Evolutionary conservation across 805 yeast species (phyloP), one percentile per base, ranked within the genome.

Genomic region (Hanseniaspora lachancei): DNA sequence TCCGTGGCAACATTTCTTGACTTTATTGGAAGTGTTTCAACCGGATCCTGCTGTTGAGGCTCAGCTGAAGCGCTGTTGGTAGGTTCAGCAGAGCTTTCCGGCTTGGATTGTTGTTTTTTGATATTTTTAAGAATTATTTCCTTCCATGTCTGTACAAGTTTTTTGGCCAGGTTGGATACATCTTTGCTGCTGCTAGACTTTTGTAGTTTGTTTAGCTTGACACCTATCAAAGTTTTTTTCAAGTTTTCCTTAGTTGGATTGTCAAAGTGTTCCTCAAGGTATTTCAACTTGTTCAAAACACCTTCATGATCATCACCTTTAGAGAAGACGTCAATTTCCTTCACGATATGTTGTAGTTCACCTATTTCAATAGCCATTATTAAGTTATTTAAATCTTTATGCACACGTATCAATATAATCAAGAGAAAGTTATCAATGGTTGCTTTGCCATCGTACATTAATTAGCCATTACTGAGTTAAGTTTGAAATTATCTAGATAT

Each of bases 181-280:
- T 89, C 95, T 23, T 77, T 59, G 68, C 85, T 86, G 13, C 23
- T 29, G 34, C 70, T 64, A 48, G 81, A 80, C 9, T 86, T 71
- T 60, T 95, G 80, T 63, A 85, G 80, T 69, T 87, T 89, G 72
- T 93, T 93, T 43, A 93, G 97, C 9, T 89, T 91, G 18, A 93
- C 91, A 60, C 98, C 98, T n/a, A 93, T 91, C 68, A 88, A 89
- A 9, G 98, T 93, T 64, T 91, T 80, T 63, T 97, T 78, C 52
- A 91, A 74, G 38, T 91, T 73, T 66, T 81, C 79, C 65, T 91
- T 97, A 1, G 95, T 82, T 10, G 97, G 96, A 61, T 74, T 73
- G 53, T 88, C 86, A 38, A 68, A 62, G 13, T 86, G 86, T 57
- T 76, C 78, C 61, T 84, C 81, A 58, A 91, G 72, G 24, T 53